Conservation (phyloP, 78 protist genomes). For the Dictyostelium citrinum region DNA sequence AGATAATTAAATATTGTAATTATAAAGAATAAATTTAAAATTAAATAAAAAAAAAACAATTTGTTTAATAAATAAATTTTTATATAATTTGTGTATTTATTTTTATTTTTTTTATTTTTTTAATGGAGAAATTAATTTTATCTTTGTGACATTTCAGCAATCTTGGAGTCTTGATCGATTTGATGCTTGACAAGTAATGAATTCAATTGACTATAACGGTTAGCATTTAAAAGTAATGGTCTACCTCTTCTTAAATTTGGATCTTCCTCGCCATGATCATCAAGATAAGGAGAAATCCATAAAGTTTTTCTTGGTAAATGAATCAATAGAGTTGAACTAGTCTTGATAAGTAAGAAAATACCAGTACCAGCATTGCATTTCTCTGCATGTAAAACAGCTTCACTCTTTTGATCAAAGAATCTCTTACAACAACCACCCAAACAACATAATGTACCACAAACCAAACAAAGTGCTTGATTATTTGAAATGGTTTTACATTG, state of each 20-base stretch:
- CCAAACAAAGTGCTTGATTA: conserved; percentile 59
- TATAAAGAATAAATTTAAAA: too few relatives aligned
- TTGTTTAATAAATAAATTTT: background rate
- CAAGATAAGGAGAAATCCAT: conserved; percentile 74
- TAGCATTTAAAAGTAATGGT: conserved; percentile 47
- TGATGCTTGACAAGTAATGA: conserved; percentile 58
- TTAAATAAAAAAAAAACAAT: too few relatives aligned
- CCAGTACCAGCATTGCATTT: conserved; percentile 65
- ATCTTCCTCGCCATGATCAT: conserved; percentile 84
- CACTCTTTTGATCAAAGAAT: conserved; percentile 75
- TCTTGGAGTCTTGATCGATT: conserved; percentile 75
- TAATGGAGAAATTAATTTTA: background rate
- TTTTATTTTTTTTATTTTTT: background rate
- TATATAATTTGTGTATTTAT: background rate
- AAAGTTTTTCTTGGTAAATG: conserved; percentile 67
- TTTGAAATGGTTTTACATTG: conserved; percentile 73
- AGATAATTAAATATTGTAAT: background rate
- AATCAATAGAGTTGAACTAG: conserved; percentile 52
- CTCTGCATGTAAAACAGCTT: conserved; percentile 75
- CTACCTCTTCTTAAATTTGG: conserved; percentile 71
- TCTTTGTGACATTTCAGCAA: conserved; percentile 40
- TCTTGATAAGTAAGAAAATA: conserved; percentile 42
- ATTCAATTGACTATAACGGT: conserved; percentile 62
- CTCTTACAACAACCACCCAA: conserved; percentile 73
- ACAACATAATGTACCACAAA: conserved; percentile 76